Conservation (phyloP, 2,329 filamentous ascomycete species). For the Hyphodiscus sp. region DNA sequence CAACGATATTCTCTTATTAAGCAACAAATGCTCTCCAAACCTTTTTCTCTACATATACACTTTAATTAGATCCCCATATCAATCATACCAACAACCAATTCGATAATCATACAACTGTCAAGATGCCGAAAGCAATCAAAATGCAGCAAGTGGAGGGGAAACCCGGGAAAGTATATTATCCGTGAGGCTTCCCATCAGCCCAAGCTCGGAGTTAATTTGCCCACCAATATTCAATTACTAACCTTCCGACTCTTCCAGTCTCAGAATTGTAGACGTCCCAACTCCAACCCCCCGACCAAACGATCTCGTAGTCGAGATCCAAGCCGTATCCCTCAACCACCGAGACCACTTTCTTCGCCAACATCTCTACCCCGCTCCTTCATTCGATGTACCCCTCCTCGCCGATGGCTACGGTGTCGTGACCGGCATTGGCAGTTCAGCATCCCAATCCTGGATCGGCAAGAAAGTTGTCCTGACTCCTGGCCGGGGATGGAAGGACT, state of each 20-base stretch:
- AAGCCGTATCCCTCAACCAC: constrained; percentile 84
- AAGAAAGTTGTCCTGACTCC: constrained; percentile 76
- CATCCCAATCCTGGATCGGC: constrained; percentile 45
- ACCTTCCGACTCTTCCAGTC: constrained; percentile 24
- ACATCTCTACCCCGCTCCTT: constrained; percentile 80
- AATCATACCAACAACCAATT: background rate
- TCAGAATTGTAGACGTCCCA: constrained; percentile 54
- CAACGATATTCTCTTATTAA: background rate
- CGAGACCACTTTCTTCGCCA: constrained; percentile 92
- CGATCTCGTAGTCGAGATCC: constrained; percentile 69
- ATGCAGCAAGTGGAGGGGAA: constrained; percentile 64
- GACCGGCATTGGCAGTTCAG: constrained; percentile 50
- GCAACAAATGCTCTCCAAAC: background rate
- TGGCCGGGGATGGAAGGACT: constrained; percentile 67
- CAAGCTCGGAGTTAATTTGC: too few species aligned
- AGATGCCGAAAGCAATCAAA: constrained; percentile 25
- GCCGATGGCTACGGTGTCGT: constrained; percentile 79
- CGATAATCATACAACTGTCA: background rate
- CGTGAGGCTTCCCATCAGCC: constrained; percentile 54
- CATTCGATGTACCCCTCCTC: constrained; percentile 71
- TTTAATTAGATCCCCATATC: background rate
- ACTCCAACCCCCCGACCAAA: constrained; percentile 55
- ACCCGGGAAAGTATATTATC: constrained; percentile 84
- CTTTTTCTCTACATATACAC: background rate
- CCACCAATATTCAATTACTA: too few species aligned